phyloP scores from a whole-genome alignment of 2,329 filamentous ascomycete genomes.

The Penicillium sp. region DNA sequence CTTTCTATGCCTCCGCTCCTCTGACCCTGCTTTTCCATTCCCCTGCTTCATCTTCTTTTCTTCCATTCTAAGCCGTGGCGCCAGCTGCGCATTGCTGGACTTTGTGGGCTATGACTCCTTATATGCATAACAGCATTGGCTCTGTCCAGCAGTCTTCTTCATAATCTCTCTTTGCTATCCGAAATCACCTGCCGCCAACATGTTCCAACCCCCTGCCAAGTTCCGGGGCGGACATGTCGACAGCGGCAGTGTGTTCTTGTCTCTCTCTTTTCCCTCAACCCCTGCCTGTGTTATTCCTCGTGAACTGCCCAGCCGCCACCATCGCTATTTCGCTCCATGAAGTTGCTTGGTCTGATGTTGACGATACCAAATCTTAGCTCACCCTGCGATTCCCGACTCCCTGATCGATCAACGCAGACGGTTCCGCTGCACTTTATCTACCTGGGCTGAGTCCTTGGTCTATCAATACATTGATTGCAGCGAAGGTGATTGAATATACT shows the following conservation, averaged over 20 bases:
- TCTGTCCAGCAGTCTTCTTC: conserved; percentile 16
- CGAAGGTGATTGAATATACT: neutral
- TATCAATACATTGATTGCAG: neutral
- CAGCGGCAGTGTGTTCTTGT: conserved; percentile 21
- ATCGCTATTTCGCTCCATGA: conserved; percentile 21
- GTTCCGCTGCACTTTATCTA: neutral
- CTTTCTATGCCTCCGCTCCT: conserved; percentile 16
- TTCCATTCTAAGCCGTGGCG: neutral
- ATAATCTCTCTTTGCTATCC: conserved; percentile 21
- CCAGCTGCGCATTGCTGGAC: conserved; percentile 13
- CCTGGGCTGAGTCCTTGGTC: neutral
- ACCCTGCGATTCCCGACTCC: conserved; percentile 9
- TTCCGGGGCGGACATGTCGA: conserved; percentile 14
- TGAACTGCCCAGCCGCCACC: conserved; percentile 23
- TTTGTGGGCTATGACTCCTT: conserved; percentile 20
- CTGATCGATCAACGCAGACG: conserved; percentile 1
- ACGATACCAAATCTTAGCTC: conserved; percentile 40
- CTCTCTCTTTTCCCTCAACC: conserved; percentile 20
- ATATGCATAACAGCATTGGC: conserved; percentile 12
- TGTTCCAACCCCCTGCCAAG: conserved; percentile 14
- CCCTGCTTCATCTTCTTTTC: conserved; percentile 18
- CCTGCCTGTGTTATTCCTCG: conserved; percentile 24
- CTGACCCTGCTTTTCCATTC: conserved; percentile 16
- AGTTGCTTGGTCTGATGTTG: conserved; percentile 37
- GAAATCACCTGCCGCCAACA: conserved; percentile 11